These are phyloP conservation scores for Wickerhamiella infanticola DNA, from an alignment of 1,139 yeast genomes.

Conservation along the genomic window DNA sequence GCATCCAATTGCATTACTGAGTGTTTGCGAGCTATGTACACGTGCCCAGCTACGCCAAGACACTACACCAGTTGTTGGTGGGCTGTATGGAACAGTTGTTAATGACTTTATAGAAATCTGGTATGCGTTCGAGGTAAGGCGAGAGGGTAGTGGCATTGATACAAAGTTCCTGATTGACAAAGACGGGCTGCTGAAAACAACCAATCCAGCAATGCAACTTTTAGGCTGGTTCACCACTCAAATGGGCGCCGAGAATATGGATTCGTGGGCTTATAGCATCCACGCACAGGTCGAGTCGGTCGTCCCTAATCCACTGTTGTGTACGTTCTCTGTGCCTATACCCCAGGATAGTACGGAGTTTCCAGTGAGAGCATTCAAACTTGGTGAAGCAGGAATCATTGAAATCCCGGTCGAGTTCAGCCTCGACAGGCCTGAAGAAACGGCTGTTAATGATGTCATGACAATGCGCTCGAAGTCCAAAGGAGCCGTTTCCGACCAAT, in stretches of 20 bases:
- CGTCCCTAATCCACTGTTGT: constrained; percentile 2
- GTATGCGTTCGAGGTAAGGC: constrained; percentile 22
- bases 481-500: constrained; percentile 13
- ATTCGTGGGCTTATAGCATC: constrained; percentile 6
- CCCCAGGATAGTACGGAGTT: constrained; percentile 13
- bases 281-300: constrained; percentile 3
- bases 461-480: constrained; percentile 13
- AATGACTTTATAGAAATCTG: constrained; percentile 20
- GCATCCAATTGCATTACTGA: constrained; percentile 25
- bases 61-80: constrained; percentile 20
- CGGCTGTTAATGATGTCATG: constrained; percentile 24
- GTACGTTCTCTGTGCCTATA: constrained; percentile 4
- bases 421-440: constrained; percentile 24
- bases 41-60: constrained; percentile 13
- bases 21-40: constrained; percentile 24
- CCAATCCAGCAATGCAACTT: constrained; percentile 12
- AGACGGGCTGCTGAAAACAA: constrained; percentile 12
- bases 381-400: constrained; percentile 7
- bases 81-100: constrained; percentile 21
- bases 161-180: constrained; percentile 11
- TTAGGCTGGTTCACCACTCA: constrained; percentile 5
- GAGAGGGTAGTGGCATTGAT: constrained; percentile 16
- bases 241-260: not conserved
- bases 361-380: constrained; percentile 21
- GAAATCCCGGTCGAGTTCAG: constrained; percentile 19